Percentiles rank a stretch among this genome's conserved stretches.
These are phyloP conservation scores for Suillus discolor DNA, from an alignment of 768 basidiomycete genomes.

Conservation along the genomic window DNA sequence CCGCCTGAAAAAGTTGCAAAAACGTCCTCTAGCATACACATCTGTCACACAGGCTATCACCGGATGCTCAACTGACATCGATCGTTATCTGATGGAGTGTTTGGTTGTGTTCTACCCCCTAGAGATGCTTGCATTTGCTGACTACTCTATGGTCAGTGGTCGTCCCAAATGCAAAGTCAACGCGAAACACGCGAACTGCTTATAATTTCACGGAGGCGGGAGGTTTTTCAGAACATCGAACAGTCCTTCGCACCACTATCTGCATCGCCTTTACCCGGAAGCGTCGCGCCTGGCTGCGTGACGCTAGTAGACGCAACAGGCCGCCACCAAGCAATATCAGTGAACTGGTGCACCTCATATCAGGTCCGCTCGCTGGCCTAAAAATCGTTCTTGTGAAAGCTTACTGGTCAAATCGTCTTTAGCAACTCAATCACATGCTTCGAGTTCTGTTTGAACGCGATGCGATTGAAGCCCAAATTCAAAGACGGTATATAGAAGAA, in stretches of 20 bases:
- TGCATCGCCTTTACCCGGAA: neutral
- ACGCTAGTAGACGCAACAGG: constrained; percentile 2
- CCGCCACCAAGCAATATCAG: constrained; percentile 21
- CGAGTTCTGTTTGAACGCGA: constrained; percentile 18
- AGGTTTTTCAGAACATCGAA: constrained; percentile 9
- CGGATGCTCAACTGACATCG: neutral
- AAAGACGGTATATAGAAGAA: constrained; percentile 23
- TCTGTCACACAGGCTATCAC: neutral
- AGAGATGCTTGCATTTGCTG: neutral
- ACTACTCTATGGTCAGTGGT: neutral
- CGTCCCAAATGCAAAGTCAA: neutral
- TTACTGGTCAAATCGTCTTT: neutral
- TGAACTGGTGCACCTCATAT: constrained; percentile 28
- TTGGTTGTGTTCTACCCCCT: neutral
- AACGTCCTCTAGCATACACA: neutral
- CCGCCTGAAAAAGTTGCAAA: neutral
- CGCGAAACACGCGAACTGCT: neutral
- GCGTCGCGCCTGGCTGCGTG: neutral
- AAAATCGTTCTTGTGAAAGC: neutral
- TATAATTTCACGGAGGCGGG: neutral
- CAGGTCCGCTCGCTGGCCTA: constrained; percentile 8
- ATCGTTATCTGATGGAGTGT: neutral
- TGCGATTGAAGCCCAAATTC: constrained; percentile 19
- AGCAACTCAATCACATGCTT: constrained; percentile 14
- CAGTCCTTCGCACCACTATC: neutral